Conservation (phyloP, 2,329 filamentous ascomycete genomes). For the Fusarium coicis region DNA sequence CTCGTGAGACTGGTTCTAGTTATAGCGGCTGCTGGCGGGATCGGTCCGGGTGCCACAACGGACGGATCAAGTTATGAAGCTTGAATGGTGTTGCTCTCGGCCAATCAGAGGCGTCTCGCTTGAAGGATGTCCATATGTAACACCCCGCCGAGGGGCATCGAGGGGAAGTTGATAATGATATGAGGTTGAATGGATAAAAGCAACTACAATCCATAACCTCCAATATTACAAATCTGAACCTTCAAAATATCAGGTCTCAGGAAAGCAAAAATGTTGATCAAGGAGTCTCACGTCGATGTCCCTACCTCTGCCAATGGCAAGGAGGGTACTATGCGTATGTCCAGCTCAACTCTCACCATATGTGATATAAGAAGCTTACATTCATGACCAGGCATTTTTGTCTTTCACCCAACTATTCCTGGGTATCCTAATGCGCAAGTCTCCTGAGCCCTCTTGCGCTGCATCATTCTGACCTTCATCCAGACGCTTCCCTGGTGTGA, state of each 20-base stretch:
- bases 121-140: constrained; percentile 4
- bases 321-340: constrained; percentile 63
- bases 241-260: background rate
- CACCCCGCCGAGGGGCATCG: constrained; percentile 37
- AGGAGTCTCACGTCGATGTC: constrained; percentile 64
- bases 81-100: constrained; percentile 5
- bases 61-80: constrained; percentile 25
- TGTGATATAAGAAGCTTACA: constrained; percentile 16
- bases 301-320: constrained; percentile 63
- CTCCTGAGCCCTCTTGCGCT: too few relatives aligned
- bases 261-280: constrained; percentile 60
- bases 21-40: constrained; percentile 11
- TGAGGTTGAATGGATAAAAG: constrained; percentile 14
- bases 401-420: constrained; percentile 87
- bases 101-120: constrained; percentile 28
- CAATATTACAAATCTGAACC: background rate
- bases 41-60: constrained; percentile 23
- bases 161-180: constrained; percentile 32
- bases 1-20: background rate
- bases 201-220: background rate
- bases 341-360: constrained; percentile 26
- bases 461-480: constrained; percentile 1
- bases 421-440: constrained; percentile 85
- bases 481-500: constrained; percentile 82
- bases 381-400: constrained; percentile 75